A percentile compares a stretch with the other conserved stretches of the same genome.
Conservation (phyloP, 2,329 filamentous ascomycete species). For the Bipolaris gigantea region DNA sequence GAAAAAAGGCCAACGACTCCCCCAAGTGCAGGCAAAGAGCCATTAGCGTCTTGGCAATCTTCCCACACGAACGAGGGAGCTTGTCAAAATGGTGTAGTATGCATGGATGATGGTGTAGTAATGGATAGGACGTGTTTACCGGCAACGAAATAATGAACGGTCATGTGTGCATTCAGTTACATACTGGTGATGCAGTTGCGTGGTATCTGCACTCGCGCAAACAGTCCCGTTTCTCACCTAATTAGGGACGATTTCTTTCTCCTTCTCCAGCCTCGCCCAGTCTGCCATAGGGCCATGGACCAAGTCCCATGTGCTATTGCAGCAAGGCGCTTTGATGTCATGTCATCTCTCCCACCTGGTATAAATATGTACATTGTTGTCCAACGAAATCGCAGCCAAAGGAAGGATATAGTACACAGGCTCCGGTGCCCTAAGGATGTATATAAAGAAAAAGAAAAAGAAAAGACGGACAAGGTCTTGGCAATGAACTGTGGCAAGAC, state of each 20-base stretch:
- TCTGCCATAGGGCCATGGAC: slow-evolving; percentile 10
- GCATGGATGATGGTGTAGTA: neutral
- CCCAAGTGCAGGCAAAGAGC: too few relatives aligned
- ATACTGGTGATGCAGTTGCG: slow-evolving; percentile 17
- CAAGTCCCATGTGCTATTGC: slow-evolving; percentile 7
- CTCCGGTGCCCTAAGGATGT: slow-evolving; percentile 22
- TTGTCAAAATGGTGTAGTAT: neutral
- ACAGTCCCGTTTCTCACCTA: slow-evolving; percentile 16
- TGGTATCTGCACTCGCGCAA: slow-evolving; percentile 7
- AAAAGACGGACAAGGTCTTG: slow-evolving; percentile 5
- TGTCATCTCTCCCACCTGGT: slow-evolving; percentile 2
- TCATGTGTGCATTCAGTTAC: slow-evolving; percentile 7
- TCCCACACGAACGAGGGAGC: neutral
- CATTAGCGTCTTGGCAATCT: neutral
- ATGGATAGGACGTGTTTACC: neutral
- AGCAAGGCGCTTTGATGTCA: slow-evolving; percentile 1
- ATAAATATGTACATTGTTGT: slow-evolving; percentile 33
- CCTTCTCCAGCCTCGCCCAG: neutral
- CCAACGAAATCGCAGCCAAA: slow-evolving; percentile 17
- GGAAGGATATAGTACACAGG: slow-evolving; percentile 27
- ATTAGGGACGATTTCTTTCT: slow-evolving; percentile 2
- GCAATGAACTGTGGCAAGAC: neutral
- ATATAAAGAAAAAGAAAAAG: slow-evolving; percentile 14
- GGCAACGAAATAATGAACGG: neutral
- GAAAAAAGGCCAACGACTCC: neutral